These are phyloP conservation scores for Fraxinus platypoda DNA, from an alignment of 305 asterid genomes.

Conservation along the genomic window DNA sequence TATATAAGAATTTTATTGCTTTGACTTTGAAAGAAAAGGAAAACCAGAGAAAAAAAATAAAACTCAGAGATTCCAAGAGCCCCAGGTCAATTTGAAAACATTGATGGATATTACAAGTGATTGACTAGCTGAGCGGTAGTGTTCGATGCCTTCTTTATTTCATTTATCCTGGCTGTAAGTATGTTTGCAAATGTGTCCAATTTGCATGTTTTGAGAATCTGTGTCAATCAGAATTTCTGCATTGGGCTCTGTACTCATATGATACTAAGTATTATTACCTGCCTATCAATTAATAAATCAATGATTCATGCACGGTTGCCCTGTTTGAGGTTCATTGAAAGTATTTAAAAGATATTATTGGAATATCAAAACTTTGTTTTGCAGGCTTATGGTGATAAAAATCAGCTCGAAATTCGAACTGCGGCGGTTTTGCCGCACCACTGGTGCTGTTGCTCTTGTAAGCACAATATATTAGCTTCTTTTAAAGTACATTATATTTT, in stretches of 20 bases:
- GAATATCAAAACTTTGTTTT: constrained; percentile 27
- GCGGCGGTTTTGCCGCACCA: constrained; percentile 90
- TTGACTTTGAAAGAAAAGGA: background rate
- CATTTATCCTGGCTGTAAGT: background rate
- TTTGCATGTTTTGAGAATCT: constrained; percentile 11
- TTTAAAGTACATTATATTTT: constrained; percentile 1
- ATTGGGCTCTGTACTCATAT: constrained; percentile 8
- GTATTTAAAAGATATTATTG: background rate
- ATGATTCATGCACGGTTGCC: background rate
- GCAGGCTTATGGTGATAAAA: constrained; percentile 92
- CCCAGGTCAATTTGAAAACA: background rate
- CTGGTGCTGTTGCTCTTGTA: constrained; percentile 89
- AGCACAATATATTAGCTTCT: constrained; percentile 29
- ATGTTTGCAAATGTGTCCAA: background rate
- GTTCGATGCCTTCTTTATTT: background rate
- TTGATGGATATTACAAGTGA: background rate
- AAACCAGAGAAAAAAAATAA: background rate
- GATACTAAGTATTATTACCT: background rate
- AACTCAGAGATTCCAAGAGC: background rate
- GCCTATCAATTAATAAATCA: background rate
- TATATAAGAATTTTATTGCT: background rate
- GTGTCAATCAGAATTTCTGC: background rate
- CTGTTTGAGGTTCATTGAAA: background rate
- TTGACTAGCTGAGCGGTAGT: background rate
- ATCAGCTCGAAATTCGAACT: constrained; percentile 95